A percentile compares a stretch with the other conserved stretches of the same genome.
These are phyloP conservation scores for Acorus gramineus DNA, from an alignment of 106 monocot genomes.

Conservation along the genomic window DNA sequence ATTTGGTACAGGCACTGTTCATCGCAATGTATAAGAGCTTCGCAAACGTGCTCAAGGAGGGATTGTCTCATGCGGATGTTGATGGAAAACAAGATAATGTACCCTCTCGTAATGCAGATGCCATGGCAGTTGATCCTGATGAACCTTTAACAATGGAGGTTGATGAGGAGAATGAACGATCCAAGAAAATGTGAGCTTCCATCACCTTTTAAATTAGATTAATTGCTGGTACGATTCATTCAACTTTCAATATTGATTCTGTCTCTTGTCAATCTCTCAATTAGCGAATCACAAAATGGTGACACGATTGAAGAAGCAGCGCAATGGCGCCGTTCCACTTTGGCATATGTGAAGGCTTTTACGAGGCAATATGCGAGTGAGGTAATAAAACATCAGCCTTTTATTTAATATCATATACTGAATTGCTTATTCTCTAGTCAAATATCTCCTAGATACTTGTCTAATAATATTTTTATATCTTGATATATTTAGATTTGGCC, in stretches of 20 bases:
- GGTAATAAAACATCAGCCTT: constrained; percentile 20
- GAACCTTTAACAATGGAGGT: constrained; percentile 56
- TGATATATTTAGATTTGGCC: constrained; percentile 62
- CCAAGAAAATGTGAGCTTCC: constrained; percentile 22
- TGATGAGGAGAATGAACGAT: constrained; percentile 40
- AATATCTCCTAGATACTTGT: neutral
- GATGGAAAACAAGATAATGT: constrained; percentile 44
- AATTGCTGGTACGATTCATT: neutral
- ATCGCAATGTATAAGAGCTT: constrained; percentile 52
- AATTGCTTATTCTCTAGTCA: neutral
- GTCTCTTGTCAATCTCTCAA: neutral
- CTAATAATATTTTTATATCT: neutral
- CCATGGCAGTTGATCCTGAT: constrained; percentile 44
- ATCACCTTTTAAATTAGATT: neutral
- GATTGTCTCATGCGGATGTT: constrained; percentile 45
- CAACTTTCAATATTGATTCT: neutral
- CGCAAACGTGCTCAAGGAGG: constrained; percentile 44
- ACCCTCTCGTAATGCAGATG: constrained; percentile 13
- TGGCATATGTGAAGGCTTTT: constrained; percentile 83
- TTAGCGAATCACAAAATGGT: neutral
- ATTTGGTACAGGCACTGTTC: constrained; percentile 45
- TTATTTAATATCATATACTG: neutral
- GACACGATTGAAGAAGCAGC: constrained; percentile 65
- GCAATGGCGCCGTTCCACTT: constrained; percentile 81
- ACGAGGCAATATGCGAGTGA: constrained; percentile 85